Evolutionary conservation across 179 eudicot species (phyloP).

Genomic region (Silene noctiflora): DNA sequence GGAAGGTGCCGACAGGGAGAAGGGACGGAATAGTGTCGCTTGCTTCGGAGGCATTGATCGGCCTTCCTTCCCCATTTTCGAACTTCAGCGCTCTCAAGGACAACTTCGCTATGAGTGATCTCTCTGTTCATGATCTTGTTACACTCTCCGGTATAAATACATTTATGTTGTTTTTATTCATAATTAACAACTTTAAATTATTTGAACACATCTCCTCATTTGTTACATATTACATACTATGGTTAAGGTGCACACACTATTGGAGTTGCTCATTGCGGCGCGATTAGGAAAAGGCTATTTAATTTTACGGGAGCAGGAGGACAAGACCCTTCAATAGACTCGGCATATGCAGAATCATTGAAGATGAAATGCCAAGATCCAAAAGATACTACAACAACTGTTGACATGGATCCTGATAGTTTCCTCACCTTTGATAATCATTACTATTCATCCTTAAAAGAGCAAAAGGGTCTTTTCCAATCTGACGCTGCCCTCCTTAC

Average conservation of each 20-base stretch:
- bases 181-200: too few species aligned
- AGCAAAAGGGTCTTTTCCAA: conserved; percentile 20
- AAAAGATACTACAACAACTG: conserved; percentile 14
- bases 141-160: conserved; percentile 22
- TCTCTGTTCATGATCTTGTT: conserved; percentile 25
- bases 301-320: conserved; percentile 28
- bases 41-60: conserved; percentile 14
- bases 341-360: conserved; percentile 22
- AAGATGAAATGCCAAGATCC: conserved; percentile 19
- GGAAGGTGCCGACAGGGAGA: conserved; percentile 26
- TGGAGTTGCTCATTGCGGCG: conserved; percentile 23
- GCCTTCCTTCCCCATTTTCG: conserved; percentile 17
- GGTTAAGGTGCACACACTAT: conserved; percentile 29
- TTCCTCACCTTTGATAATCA: conserved; percentile 22
- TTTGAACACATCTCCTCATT: background rate
- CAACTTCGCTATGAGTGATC: conserved; percentile 14
- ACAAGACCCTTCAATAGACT: conserved; percentile 29
- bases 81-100: conserved; percentile 21
- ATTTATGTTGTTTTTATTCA: too few species aligned
- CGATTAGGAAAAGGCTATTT: conserved; percentile 17
- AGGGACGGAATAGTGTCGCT: conserved; percentile 26
- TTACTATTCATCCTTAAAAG: conserved; percentile 9
- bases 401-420: conserved; percentile 26
- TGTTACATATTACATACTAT: background rate
- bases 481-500: conserved; percentile 30